Base-by-base conservation (phyloP, 495 filamentous ascomycete genomes). In the Copromyces sp. region DNA sequence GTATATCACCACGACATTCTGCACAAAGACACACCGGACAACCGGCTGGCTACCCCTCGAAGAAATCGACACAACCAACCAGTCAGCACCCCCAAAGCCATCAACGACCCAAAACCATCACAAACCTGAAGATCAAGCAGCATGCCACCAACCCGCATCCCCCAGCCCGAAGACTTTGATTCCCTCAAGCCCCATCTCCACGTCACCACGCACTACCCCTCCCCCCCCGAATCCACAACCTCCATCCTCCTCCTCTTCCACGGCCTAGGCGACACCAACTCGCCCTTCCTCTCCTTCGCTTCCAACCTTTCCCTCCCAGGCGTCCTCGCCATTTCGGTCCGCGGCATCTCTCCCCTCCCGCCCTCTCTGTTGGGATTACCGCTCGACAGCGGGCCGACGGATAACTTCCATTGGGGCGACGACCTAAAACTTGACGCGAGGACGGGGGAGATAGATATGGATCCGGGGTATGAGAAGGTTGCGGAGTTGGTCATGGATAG, bases 231-330 rank as follows among this genome's bases (percentile, higher is more conserved):
- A 69, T 81, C 81, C 1, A 83, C 89, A 70, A 90, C 89, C 24
- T 90, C 94, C 76, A 86, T 97, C 78, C 91, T 98, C 44, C 81
- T 98, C 79, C 88, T 98, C 68, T 89, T 98, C 53, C 95, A 99
- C 82, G 94, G 95, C 71, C 87, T 98, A 3, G 95, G 95, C 39
- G 95, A 98, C 80, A 89, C 87, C 17, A 85, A 91, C 45, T 73
- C 77, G 3, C 83, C 90, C 14, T 97, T 97, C 83, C 85, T 89
- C 69, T 74, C 81, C n/a, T 90, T 98, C 73, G 93, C 88, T 44
- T 82, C 82, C n/a, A 88, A 89, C 74, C 81, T 98, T n/a, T 80
- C 86, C 53, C 89, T 98, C 14, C 93, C 94, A 0, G 92, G 94
- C 77, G 95, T 96, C 53, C 86, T 88, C 39, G 87, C 89, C 77